These are phyloP conservation scores for Penicillium psychrosexuale DNA, from an alignment of 2,329 filamentous ascomycete species.

Conservation along the genomic window DNA sequence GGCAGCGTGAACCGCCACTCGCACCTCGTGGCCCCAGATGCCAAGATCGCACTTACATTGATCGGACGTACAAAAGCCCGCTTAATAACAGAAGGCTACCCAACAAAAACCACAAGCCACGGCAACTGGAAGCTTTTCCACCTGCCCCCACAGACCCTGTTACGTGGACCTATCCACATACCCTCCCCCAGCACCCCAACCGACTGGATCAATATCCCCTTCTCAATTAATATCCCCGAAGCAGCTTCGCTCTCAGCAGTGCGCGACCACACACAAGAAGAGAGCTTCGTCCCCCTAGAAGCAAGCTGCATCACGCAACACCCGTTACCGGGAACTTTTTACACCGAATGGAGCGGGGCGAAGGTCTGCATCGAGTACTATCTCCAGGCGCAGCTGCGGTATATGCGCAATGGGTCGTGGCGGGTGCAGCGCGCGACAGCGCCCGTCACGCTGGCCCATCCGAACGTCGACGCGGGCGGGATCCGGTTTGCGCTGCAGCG, in stretches of 20 bases:
- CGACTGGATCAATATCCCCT: neutral
- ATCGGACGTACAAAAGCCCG: neutral
- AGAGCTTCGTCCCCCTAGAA: neutral
- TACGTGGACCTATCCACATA: slow-evolving; percentile 4
- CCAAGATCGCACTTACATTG: neutral
- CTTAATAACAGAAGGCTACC: neutral
- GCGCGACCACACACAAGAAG: neutral
- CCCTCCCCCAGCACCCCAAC: slow-evolving; percentile 1
- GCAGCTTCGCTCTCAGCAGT: neutral
- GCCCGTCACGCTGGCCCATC: neutral
- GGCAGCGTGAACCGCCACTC: slow-evolving; percentile 13
- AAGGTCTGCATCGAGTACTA: neutral
- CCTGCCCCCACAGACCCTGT: neutral
- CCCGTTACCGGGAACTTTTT: neutral
- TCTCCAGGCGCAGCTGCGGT: neutral
- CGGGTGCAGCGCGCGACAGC: neutral
- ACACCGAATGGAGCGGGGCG: neutral
- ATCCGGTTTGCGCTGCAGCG: slow-evolving; percentile 2
- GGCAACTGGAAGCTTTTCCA: neutral
- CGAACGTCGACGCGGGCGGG: neutral
- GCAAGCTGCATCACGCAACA: neutral
- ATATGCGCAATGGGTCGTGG: neutral
- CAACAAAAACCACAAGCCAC: neutral
- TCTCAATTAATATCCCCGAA: neutral
- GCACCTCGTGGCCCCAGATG: slow-evolving; percentile 13